Evolutionary conservation across 495 filamentous ascomycete species (phyloP), one percentile per base, ranked within the genome.

Genomic region (Neurospora pannonica): DNA sequence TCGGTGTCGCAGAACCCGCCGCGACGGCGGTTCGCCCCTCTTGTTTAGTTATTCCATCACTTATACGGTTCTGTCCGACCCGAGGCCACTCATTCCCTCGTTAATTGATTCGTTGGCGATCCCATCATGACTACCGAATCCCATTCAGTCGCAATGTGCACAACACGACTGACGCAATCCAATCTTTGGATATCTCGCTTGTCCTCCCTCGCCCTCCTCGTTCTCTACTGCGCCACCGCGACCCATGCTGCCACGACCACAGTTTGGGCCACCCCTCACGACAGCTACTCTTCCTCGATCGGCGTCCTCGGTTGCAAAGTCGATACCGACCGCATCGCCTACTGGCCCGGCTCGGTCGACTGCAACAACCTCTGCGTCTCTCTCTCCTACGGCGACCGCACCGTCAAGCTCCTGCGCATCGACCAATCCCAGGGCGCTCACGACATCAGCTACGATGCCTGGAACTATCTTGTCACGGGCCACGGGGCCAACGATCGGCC

Each of bases 261-360:
- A 31, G 82, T 85, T 17, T 86, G 81, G 82, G 84, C 76, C 15
- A 87, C 85, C n/a, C 85, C 85, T 31, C 85, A 87, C 76, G 85
- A 86, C 73, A 83, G 81, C 71, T 87, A 85, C 73, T 86, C 84
- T 0, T 86, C 84, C 4, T 86, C 84, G 4, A 77, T 86, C 67
- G 85, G 85, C 71, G 85, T 87, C 1, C 82, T 86, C 46, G 85
- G 85, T 38, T 87, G 85, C 81, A 85, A 87, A 69, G 77, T 87
- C 54, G 76, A 87, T 78, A 85, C 84, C 10, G 80, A 87, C 71
- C 83, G 84, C 60, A 78, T 86, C 69, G 85, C 85, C 5, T 87
- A 87, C 78, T 87, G 85, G 85, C 85, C 85, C 5, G 71, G 71
- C 11, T 80, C 83, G 0, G 82, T 86, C 60, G 84, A 86, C 79